Percentiles rank a stretch among this genome's conserved stretches.
Conservation (phyloP, 177 flowering plant species). For the Vitis hybrid region DNA sequence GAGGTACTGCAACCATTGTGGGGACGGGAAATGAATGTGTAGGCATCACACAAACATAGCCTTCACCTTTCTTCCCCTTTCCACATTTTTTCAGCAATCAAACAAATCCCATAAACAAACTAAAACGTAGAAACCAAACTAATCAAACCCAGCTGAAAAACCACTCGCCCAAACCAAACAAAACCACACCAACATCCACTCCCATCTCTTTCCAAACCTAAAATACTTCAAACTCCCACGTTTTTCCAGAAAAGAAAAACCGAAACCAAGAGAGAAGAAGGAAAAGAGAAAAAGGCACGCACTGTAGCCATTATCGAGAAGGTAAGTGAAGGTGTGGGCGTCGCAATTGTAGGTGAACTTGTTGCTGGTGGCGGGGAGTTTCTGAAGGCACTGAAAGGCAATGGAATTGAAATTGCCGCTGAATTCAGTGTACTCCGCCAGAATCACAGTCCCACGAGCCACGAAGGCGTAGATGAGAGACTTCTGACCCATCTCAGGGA, state of each 20-base stretch:
- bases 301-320: slow-evolving; percentile 48
- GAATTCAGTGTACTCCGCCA: slow-evolving; percentile 49
- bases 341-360: slow-evolving; percentile 57
- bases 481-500: slow-evolving; percentile 30
- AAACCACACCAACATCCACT: too few species aligned
- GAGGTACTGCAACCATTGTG: too few species aligned
- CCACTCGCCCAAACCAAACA: too few species aligned
- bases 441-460: slow-evolving; percentile 40
- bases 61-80: too few species aligned
- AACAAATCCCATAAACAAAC: too few species aligned
- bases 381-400: slow-evolving; percentile 49
- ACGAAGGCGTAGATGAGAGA: slow-evolving; percentile 48
- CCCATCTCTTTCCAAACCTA: too few species aligned
- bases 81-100: too few species aligned
- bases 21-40: too few species aligned
- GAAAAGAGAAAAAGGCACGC: neutral
- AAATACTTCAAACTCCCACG: too few species aligned
- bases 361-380: slow-evolving; percentile 48
- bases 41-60: too few species aligned
- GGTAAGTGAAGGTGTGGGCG: slow-evolving; percentile 49
- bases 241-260: neutral
- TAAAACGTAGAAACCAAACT: too few species aligned
- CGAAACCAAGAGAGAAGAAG: neutral
- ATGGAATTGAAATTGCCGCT: slow-evolving; percentile 46
- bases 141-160: too few species aligned